These are phyloP conservation scores for Populus pruinosa DNA, from an alignment of 345 rosid species.

Conservation along the genomic window DNA sequence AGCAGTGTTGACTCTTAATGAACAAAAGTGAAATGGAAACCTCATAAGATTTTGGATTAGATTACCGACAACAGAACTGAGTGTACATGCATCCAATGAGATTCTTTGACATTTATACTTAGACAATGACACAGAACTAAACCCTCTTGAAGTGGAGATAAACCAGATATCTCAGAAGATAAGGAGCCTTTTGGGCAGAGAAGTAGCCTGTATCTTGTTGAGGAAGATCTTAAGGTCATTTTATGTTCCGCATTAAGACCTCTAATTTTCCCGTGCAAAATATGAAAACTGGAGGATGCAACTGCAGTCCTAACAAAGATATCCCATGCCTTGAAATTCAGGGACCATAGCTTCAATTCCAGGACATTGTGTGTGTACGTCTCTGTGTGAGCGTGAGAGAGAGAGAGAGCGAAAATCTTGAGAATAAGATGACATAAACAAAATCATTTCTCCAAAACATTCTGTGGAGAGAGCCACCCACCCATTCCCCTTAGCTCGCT, in stretches of 20 bases:
- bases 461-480: neutral
- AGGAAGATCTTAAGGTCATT: neutral
- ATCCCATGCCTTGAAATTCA: neutral
- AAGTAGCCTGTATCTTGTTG: neutral
- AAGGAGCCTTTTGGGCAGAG: neutral
- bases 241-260: neutral
- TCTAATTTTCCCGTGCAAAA: neutral
- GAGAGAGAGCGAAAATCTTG: too few species aligned
- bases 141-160: conserved; percentile 10
- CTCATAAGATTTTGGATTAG: neutral
- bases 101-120: neutral
- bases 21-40: neutral
- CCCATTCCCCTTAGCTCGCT: neutral
- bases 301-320: neutral
- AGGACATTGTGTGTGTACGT: too few species aligned
- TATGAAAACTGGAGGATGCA: neutral
- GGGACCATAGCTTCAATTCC: neutral
- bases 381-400: too few species aligned
- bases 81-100: conserved; percentile 6
- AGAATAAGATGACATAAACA: neutral
- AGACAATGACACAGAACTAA: neutral
- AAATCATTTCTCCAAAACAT: neutral
- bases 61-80: neutral
- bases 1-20: neutral
- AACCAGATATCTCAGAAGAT: conserved; percentile 10